Conservation (phyloP, 495 filamentous ascomycete species). For the Aspergillus sclerotiicarbonarius region DNA sequence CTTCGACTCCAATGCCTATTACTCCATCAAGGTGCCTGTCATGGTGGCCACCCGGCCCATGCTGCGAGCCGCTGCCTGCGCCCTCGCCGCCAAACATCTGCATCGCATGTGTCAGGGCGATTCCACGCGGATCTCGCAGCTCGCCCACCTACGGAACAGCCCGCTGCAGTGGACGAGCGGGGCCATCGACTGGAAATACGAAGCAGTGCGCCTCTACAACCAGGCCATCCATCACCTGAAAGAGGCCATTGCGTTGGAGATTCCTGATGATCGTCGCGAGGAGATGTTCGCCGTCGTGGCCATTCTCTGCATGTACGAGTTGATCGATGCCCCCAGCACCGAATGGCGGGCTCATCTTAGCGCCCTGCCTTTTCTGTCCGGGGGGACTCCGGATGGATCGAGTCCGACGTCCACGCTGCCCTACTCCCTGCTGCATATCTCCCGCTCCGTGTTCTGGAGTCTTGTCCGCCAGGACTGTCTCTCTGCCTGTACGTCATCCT, state of each 20-base stretch:
- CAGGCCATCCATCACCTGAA: conserved; percentile 20
- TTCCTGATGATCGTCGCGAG: conserved; percentile 10
- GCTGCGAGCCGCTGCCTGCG: conserved; percentile 20
- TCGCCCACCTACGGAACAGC: conserved; percentile 1
- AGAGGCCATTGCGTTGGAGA: conserved; percentile 12
- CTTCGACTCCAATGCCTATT: conserved; percentile 23
- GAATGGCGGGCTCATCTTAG: conserved; percentile 25
- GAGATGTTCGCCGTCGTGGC: conserved; percentile 27
- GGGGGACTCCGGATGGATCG: background rate
- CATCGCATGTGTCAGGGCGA: too few species aligned
- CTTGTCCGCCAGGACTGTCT: conserved; percentile 21
- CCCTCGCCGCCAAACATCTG: conserved; percentile 23
- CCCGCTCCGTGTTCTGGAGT: conserved; percentile 25
- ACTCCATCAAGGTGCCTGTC: conserved; percentile 21
- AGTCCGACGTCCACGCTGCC: background rate
- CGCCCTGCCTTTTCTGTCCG: conserved; percentile 18
- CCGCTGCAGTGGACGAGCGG: conserved; percentile 8
- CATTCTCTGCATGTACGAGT: conserved; percentile 22
- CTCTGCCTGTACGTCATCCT: conserved; percentile 23
- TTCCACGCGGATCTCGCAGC: too few species aligned
- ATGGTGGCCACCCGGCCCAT: conserved; percentile 16
- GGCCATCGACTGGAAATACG: conserved; percentile 21
- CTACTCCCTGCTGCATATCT: conserved; percentile 8
- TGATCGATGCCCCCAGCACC: conserved; percentile 24
- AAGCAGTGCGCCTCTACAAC: conserved; percentile 22